Evolutionary conservation across 2,329 filamentous ascomycete species (phyloP), one percentile per base, ranked within the genome.

Genomic region (Boeremia exigua): DNA sequence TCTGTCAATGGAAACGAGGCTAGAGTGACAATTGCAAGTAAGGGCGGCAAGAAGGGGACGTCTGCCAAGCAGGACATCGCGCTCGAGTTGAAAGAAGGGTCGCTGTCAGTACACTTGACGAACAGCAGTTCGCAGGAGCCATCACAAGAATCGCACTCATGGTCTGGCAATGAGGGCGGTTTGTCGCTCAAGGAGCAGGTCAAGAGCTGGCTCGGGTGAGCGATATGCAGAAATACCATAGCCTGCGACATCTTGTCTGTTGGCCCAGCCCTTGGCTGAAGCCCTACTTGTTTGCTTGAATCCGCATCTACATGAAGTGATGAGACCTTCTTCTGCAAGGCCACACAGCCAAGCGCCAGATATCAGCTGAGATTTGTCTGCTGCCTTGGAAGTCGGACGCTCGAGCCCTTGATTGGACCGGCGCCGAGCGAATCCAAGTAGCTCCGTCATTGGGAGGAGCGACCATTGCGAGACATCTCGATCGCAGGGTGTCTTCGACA

Each of bases 201-300:
- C 15, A 65, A 66, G 53, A 63, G 51, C 23, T 75, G 67, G 67
- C 55, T 70, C 33, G 61, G 51, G 27, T 56, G 30, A 42, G n/a
- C 10, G 10, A 30, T 39, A 11, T 30, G 33, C 1, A 17, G 8
- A 29, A 15, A 19, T 9, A 12, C 11, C 15, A 32, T 32, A 29
- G 23, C 23, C 27, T 6, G 19, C 14, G 9, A 25, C 12, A 9
- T 17, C 4, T 32, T 17, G 10, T 9, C n/a, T 29, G n/a, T 3
- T 28, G 5, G n/a, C 23, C 8, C 23, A 6, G 17, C 7, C 33
- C 33, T 38, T 28, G 40, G 17, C 10, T 23, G 19, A 23, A 23
- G 19, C 19, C 19, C 19, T 23, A 23, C 10, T 38, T 33, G 11
- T 25, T 45, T 27, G 9, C 14, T 32, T 38, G 32, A 12, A 34